phyloP scores from a whole-genome alignment of 352 stramenopile genomes.

The Phytophthora ramorum region DNA sequence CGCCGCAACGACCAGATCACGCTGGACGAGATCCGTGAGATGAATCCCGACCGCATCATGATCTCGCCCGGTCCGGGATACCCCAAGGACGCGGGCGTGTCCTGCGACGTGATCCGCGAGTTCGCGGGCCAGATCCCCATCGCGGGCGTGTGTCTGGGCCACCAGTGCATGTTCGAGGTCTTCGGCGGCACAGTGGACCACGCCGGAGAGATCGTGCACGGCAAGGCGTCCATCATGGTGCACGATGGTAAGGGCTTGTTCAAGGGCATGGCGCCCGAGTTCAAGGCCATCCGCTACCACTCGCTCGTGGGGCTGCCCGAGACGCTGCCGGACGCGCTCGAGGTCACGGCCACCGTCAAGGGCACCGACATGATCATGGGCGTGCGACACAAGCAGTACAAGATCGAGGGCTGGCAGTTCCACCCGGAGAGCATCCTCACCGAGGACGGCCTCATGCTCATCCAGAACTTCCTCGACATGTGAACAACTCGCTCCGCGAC shows the following conservation, averaged over 20 bases:
- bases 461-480: constrained; percentile 91
- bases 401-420: constrained; percentile 90
- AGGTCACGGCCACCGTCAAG: constrained; percentile 87
- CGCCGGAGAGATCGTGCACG: constrained; percentile 89
- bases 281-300: constrained; percentile 89
- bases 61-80: constrained; percentile 88
- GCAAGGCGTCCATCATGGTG: constrained; percentile 86
- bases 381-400: constrained; percentile 87
- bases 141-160: constrained; percentile 82
- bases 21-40: constrained; percentile 75
- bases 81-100: constrained; percentile 84
- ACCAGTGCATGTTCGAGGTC: constrained; percentile 90
- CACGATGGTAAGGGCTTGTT: constrained; percentile 89
- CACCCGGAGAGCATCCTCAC: constrained; percentile 91
- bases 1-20: constrained; percentile 88
- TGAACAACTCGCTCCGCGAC: constrained; percentile 28
- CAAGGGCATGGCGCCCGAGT: constrained; percentile 78
- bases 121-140: constrained; percentile 88
- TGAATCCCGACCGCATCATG: constrained; percentile 87
- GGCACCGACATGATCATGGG: constrained; percentile 91
- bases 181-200: constrained; percentile 87
- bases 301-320: constrained; percentile 85
- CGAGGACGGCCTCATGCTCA: constrained; percentile 81
- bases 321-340: constrained; percentile 77
- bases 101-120: constrained; percentile 81